Evolutionary conservation across 2,329 filamentous ascomycete genomes (phyloP).

Genomic region (Arthrobotrys entomopaga): DNA sequence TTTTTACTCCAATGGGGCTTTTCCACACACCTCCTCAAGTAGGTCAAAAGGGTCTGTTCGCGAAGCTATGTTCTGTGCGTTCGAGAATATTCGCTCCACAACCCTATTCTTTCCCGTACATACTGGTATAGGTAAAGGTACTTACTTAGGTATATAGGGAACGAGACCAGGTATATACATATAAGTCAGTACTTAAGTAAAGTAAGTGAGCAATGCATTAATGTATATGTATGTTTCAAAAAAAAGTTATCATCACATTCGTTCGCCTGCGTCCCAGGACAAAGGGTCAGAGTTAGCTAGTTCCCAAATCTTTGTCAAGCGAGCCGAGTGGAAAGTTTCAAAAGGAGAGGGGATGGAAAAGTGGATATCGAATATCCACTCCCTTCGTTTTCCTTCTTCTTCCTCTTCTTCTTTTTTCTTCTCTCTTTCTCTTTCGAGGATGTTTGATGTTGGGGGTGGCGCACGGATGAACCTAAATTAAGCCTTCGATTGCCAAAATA

Average conservation of each 20-base stretch:
- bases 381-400: too few relatives aligned
- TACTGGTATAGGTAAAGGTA: too few relatives aligned
- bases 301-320: slow-evolving; percentile 51
- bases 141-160: too few relatives aligned
- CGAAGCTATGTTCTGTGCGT: slow-evolving; percentile 46
- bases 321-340: slow-evolving; percentile 31
- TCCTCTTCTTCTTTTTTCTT: too few relatives aligned
- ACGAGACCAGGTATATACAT: too few relatives aligned
- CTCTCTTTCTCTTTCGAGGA: neutral
- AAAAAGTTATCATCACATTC: too few relatives aligned
- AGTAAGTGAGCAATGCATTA: too few relatives aligned
- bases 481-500: slow-evolving; percentile 46
- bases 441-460: slow-evolving; percentile 6
- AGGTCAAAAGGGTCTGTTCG: neutral
- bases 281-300: slow-evolving; percentile 8
- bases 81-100: neutral
- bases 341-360: neutral
- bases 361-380: too few relatives aligned
- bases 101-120: too few relatives aligned
- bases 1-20: neutral
- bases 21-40: too few relatives aligned
- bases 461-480: slow-evolving; percentile 42
- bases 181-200: too few relatives aligned
- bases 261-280: too few relatives aligned
- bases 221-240: slow-evolving; percentile 26